A percentile compares a stretch with the other conserved stretches of the same genome.
phyloP scores from a whole-genome alignment of 805 yeast genomes.

The Saturnispora quitensis region DNA sequence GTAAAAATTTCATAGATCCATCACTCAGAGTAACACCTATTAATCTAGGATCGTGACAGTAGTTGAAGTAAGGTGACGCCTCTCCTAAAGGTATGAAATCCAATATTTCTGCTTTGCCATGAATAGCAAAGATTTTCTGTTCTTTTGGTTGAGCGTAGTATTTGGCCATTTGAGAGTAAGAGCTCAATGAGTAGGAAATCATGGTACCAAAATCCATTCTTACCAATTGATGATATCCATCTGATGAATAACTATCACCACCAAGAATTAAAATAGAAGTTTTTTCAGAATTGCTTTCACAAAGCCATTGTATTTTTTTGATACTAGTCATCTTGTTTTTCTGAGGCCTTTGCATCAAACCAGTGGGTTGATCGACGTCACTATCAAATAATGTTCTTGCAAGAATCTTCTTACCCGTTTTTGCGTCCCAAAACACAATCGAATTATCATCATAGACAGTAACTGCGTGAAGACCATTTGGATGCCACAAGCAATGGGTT shows the following conservation, averaged over 20 bases:
- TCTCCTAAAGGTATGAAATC: conserved; percentile 47
- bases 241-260: conserved; percentile 41
- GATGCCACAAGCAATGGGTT: conserved; percentile 69
- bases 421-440: conserved; percentile 87
- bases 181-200: conserved; percentile 68
- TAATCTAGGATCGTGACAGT: conserved; percentile 67
- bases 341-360: conserved; percentile 16
- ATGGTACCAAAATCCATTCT: conserved; percentile 72
- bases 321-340: conserved; percentile 33
- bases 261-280: conserved; percentile 69
- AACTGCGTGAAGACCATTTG: conserved; percentile 79
- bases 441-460: conserved; percentile 79
- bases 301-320: conserved; percentile 62
- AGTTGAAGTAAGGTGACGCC: conserved; percentile 67
- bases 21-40: conserved; percentile 49
- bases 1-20: conserved; percentile 56
- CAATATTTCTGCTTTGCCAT: conserved; percentile 34
- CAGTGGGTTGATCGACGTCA: conserved; percentile 46
- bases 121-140: conserved; percentile 48
- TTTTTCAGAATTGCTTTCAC: conserved; percentile 69
- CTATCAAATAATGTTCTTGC: conserved; percentile 67
- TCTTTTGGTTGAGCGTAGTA: conserved; percentile 57
- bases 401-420: conserved; percentile 60
- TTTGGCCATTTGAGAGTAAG: conserved; percentile 73
- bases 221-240: conserved; percentile 37